Percentiles rank a stretch among this genome's conserved stretches.
These are phyloP conservation scores for Didymellaceae sp. DNA, from an alignment of 2,329 filamentous ascomycete species.

Conservation along the genomic window DNA sequence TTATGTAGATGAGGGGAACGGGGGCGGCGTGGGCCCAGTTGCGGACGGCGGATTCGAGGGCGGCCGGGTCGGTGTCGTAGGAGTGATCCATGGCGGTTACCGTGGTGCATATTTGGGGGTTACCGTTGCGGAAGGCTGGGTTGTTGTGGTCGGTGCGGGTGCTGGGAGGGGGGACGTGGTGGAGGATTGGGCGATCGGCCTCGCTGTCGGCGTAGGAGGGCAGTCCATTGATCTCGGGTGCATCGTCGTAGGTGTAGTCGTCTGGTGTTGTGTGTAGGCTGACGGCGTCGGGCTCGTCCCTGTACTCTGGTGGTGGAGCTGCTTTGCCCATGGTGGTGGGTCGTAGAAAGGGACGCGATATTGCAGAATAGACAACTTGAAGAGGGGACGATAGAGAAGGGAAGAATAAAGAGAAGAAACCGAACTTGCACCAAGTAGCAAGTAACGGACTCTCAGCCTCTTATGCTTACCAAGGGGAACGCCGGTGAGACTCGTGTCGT, in stretches of 20 bases:
- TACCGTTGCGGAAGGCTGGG: conserved; percentile 32
- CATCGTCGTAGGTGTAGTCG: conserved; percentile 48
- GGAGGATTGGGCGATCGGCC: conserved; percentile 29
- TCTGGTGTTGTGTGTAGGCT: conserved; percentile 50
- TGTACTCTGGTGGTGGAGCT: conserved; percentile 32
- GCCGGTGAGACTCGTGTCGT: conserved; percentile 29
- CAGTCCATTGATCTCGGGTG: conserved; percentile 40
- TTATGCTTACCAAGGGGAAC: conserved; percentile 21
- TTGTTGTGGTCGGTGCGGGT: conserved; percentile 38
- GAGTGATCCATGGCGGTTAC: conserved; percentile 37
- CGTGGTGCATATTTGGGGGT: conserved; percentile 36
- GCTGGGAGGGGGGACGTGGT: conserved; percentile 37
- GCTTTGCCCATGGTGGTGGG: conserved; percentile 41
- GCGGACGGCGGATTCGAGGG: conserved; percentile 39
- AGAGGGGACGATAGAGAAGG: no score
- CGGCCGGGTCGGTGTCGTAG: conserved; percentile 42
- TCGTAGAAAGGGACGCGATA: no score
- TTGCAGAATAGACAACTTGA: no score
- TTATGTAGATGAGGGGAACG: conserved; percentile 46
- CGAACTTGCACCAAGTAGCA: no score
- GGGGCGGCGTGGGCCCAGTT: conserved; percentile 37
- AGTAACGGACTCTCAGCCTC: conserved; percentile 11
- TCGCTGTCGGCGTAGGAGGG: conserved; percentile 48
- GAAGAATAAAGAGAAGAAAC: no score
- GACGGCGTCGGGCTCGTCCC: conserved; percentile 48